Conservation (phyloP, 176 grass and related monocot species). For the Guadua angustifolia region DNA sequence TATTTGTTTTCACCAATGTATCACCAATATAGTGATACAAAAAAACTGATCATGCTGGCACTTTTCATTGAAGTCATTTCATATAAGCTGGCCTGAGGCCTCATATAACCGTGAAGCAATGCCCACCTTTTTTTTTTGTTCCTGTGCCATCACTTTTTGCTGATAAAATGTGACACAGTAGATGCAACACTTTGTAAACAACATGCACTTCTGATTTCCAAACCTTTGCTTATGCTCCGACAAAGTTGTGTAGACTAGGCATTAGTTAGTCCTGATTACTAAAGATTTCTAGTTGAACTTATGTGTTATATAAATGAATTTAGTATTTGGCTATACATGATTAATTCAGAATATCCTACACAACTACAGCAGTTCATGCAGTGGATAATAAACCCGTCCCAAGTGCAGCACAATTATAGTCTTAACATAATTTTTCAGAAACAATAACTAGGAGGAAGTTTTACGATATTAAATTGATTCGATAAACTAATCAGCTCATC, state of each 20-base stretch:
- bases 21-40: not conserved
- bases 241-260: slow-evolving; percentile 6
- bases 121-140: not conserved
- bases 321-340: not conserved
- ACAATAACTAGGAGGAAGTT: not conserved
- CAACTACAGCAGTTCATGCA: not conserved
- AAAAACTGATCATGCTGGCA: not conserved
- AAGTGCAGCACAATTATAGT: not conserved
- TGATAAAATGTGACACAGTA: not conserved
- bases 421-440: not conserved
- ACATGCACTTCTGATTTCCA: not conserved
- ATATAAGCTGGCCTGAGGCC: not conserved
- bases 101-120: not conserved
- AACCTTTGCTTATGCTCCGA: slow-evolving; percentile 3
- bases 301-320: slow-evolving; percentile 32
- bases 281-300: not conserved
- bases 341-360: slow-evolving; percentile 18
- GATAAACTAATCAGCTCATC: slow-evolving; percentile 7
- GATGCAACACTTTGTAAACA: not conserved
- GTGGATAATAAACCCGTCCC: not conserved
- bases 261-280: not conserved
- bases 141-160: not conserved
- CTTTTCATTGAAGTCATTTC: not conserved
- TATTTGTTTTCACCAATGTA: not conserved
- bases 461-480: slow-evolving; percentile 8